Percentiles rank a stretch among this genome's conserved stretches.
Conservation (phyloP, 2,329 filamentous ascomycete genomes). For the Lecanicillium sp. region DNA sequence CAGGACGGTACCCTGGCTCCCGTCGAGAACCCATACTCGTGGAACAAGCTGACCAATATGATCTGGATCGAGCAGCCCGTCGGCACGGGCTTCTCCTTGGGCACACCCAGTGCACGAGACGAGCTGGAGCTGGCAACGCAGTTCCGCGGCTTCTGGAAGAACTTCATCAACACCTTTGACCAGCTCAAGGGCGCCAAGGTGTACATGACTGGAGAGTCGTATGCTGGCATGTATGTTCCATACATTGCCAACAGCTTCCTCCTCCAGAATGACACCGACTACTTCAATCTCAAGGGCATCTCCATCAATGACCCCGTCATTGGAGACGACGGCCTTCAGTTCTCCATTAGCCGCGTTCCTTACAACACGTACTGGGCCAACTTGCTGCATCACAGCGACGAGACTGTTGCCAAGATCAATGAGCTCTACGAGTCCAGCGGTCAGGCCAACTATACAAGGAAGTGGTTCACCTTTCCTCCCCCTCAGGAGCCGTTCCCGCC, state of each 20-base stretch:
- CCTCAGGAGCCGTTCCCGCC: slow-evolving; percentile 45
- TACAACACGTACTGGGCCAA: slow-evolving; percentile 56
- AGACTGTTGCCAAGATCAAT: slow-evolving; percentile 47
- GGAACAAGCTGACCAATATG: slow-evolving; percentile 70
- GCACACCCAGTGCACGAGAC: slow-evolving; percentile 55
- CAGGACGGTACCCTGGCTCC: slow-evolving; percentile 63
- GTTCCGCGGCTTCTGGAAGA: slow-evolving; percentile 68
- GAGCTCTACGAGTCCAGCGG: slow-evolving; percentile 51
- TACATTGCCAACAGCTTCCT: slow-evolving; percentile 71
- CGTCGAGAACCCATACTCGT: slow-evolving; percentile 61
- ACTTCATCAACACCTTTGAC: slow-evolving; percentile 61
- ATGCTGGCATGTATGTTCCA: slow-evolving; percentile 61
- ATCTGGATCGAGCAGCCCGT: slow-evolving; percentile 68
- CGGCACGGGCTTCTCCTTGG: slow-evolving; percentile 63
- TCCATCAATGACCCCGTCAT: slow-evolving; percentile 68
- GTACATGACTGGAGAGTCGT: slow-evolving; percentile 65
- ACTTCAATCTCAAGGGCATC: slow-evolving; percentile 63
- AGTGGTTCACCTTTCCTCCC: slow-evolving; percentile 65
- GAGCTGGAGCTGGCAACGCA: slow-evolving; percentile 59
- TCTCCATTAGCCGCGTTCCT: slow-evolving; percentile 44
- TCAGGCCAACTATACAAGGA: slow-evolving; percentile 53
- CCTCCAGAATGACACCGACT: slow-evolving; percentile 55
- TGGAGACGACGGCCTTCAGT: slow-evolving; percentile 41
- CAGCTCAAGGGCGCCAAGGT: slow-evolving; percentile 55
- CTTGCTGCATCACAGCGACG: slow-evolving; percentile 59